Conservation (phyloP, 495 filamentous ascomycete genomes). For the Lasiosphaeria hispida region DNA sequence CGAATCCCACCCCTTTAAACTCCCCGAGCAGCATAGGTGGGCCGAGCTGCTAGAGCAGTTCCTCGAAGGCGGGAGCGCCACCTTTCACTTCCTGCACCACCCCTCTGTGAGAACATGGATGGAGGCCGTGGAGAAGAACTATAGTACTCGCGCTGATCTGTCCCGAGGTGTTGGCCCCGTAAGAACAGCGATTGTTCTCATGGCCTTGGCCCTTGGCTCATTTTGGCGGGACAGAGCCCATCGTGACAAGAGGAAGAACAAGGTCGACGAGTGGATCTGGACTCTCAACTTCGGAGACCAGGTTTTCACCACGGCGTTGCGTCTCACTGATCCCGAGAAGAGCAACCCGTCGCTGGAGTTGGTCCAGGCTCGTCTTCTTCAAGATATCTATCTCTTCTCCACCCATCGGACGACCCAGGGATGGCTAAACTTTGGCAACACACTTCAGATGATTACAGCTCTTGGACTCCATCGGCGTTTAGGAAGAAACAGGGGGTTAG, state of each 20-base stretch:
- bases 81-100: constrained; percentile 27
- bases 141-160: constrained; percentile 5
- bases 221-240: constrained; percentile 10
- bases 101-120: constrained; percentile 18
- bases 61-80: constrained; percentile 21
- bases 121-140: constrained; percentile 19
- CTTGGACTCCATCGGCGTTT: constrained; percentile 33
- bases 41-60: constrained; percentile 20
- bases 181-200: constrained; percentile 23
- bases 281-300: constrained; percentile 22
- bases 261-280: constrained; percentile 16
- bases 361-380: constrained; percentile 27
- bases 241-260: constrained; percentile 1
- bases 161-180: constrained; percentile 18
- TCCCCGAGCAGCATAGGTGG: constrained; percentile 14
- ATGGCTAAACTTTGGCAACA: constrained; percentile 28
- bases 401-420: constrained; percentile 27
- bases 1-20: background rate
- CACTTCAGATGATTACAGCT: constrained; percentile 21
- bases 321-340: constrained; percentile 17
- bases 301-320: constrained; percentile 13
- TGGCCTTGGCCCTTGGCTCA: constrained; percentile 26
- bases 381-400: constrained; percentile 26
- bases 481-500: constrained; percentile 21
- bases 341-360: constrained; percentile 21